phyloP scores from a whole-genome alignment of 768 basidiomycete species.

The Pholiota molesta region DNA sequence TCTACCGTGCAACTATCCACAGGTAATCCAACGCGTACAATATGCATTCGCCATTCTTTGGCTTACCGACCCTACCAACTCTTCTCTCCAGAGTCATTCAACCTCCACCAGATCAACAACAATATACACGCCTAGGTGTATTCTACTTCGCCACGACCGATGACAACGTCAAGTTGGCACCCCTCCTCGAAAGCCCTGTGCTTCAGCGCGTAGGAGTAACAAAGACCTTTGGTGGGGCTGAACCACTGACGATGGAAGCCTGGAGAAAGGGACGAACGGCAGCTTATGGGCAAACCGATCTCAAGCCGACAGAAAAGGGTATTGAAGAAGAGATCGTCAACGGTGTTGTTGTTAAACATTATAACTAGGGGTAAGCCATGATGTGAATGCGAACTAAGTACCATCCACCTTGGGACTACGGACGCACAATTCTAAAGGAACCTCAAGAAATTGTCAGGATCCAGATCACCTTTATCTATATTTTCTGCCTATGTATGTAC shows the following conservation, averaged over 20 bases:
- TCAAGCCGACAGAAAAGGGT: constrained; percentile 40
- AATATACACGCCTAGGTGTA: constrained; percentile 51
- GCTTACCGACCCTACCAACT: neutral
- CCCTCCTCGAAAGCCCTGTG: constrained; percentile 49
- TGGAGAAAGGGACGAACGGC: constrained; percentile 55
- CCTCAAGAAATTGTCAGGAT: too few species aligned
- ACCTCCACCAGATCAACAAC: constrained; percentile 57
- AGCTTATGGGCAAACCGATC: constrained; percentile 53
- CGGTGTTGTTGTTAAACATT: constrained; percentile 59
- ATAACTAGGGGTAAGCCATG: constrained; percentile 37
- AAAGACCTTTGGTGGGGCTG: constrained; percentile 35
- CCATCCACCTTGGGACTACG: too few species aligned
- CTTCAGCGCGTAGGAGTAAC: constrained; percentile 47
- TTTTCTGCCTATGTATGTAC: too few species aligned
- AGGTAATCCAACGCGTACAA: too few species aligned
- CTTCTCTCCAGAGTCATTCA: constrained; percentile 47
- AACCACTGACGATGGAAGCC: constrained; percentile 52
- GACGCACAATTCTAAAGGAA: too few species aligned
- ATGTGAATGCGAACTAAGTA: too few species aligned
- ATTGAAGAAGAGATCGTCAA: constrained; percentile 59
- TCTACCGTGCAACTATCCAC: constrained; percentile 61
- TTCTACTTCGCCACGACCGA: constrained; percentile 61
- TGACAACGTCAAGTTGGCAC: constrained; percentile 49
- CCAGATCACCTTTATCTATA: too few species aligned
- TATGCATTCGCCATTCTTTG: neutral